These are phyloP conservation scores for Suhomyces canberraensis DNA, from an alignment of 805 yeast species.

Conservation along the genomic window DNA sequence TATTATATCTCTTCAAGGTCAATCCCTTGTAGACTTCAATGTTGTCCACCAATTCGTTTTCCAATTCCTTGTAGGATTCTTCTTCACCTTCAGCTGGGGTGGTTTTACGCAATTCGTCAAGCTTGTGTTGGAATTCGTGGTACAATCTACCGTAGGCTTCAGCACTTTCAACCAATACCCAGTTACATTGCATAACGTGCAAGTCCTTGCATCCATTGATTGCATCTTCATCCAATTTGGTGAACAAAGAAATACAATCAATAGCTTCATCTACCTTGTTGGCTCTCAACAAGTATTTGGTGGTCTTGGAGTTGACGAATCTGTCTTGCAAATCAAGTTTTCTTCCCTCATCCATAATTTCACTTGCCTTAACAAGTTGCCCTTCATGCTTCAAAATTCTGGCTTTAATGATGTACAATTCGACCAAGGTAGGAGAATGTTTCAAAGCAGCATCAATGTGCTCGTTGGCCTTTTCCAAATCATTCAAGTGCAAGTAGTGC, in stretches of 20 bases:
- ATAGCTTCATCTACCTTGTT: constrained; percentile 72
- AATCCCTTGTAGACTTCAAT: constrained; percentile 56
- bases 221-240: constrained; percentile 70
- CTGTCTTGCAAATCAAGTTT: constrained; percentile 82
- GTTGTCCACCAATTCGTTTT: constrained; percentile 37
- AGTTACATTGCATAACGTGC: constrained; percentile 84
- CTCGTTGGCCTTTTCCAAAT: constrained; percentile 52
- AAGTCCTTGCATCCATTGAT: constrained; percentile 84
- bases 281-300: constrained; percentile 78
- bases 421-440: constrained; percentile 83
- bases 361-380: constrained; percentile 59
- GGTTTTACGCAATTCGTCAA: constrained; percentile 11
- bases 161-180: constrained; percentile 85
- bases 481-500: constrained; percentile 59
- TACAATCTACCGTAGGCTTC: constrained; percentile 72
- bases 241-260: constrained; percentile 71
- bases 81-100: constrained; percentile 22
- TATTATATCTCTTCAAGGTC: constrained; percentile 73
- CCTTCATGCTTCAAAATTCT: constrained; percentile 73
- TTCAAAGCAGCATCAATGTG: constrained; percentile 59
- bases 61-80: constrained; percentile 16
- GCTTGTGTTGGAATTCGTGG: constrained; percentile 19
- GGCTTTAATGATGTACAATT: constrained; percentile 75
- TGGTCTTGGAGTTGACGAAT: constrained; percentile 83
- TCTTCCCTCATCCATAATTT: constrained; percentile 67